Evolutionary conservation across 1,139 yeast species (phyloP).

Genomic region (Candida sojae): DNA sequence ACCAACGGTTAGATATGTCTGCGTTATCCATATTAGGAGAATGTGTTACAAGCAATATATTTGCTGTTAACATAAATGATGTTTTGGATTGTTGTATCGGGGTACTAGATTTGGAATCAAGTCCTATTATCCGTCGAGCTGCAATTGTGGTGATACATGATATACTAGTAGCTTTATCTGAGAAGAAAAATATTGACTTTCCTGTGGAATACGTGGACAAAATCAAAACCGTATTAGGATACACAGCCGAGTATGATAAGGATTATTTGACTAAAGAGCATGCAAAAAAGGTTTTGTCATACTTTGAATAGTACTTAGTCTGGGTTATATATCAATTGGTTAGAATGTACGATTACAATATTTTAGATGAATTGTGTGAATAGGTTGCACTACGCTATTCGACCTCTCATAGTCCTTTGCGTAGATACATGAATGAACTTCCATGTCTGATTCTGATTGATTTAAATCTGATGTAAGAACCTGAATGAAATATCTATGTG

Average conservation of each 20-base stretch:
- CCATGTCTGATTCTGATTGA: too few species aligned
- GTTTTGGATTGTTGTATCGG: slow-evolving; percentile 78
- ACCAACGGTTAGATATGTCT: slow-evolving; percentile 74
- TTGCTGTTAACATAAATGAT: slow-evolving; percentile 50
- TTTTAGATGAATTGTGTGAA: too few species aligned
- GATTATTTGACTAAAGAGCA: slow-evolving; percentile 65
- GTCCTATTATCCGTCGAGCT: slow-evolving; percentile 62
- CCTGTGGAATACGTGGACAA: slow-evolving; percentile 49
- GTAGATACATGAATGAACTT: too few species aligned
- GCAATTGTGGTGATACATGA: slow-evolving; percentile 74
- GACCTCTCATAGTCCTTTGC: too few species aligned
- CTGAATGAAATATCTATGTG: too few species aligned
- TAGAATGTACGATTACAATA: too few species aligned
- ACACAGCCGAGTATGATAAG: slow-evolving; percentile 46
- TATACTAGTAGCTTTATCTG: slow-evolving; percentile 49
- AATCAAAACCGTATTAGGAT: slow-evolving; percentile 44
- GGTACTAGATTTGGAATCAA: slow-evolving; percentile 59
- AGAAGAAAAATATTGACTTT: slow-evolving; percentile 46
- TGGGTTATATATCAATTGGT: too few species aligned
- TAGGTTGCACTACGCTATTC: too few species aligned
- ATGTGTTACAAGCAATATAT: slow-evolving; percentile 60
- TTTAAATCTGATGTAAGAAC: too few species aligned
- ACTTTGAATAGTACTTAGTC: not conserved
- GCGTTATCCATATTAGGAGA: slow-evolving; percentile 80
- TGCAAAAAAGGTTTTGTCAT: slow-evolving; percentile 41